Conservation (phyloP, 768 basidiomycete genomes). For the Kwoniella mangroviensis region DNA sequence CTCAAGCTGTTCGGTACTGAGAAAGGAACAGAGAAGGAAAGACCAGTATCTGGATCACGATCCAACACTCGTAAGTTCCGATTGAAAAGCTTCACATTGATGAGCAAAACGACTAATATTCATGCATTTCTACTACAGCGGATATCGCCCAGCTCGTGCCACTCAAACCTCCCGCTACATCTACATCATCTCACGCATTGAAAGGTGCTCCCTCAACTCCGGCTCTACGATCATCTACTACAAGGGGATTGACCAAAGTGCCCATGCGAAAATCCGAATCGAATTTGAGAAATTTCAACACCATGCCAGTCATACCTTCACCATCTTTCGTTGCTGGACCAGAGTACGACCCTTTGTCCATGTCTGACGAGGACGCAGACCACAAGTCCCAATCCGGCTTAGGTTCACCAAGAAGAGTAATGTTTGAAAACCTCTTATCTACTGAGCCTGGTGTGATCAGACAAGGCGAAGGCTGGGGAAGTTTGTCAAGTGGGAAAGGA, state of each 20-base stretch:
- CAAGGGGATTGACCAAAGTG: conserved; percentile 14
- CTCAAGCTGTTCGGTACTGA: conserved; percentile 48
- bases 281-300: conserved; percentile 45
- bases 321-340: conserved; percentile 26
- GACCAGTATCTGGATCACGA: conserved; percentile 25
- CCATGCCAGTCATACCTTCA: conserved; percentile 37
- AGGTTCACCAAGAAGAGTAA: conserved; percentile 26
- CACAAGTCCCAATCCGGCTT: conserved; percentile 1
- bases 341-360: conserved; percentile 22
- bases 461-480: conserved; percentile 47
- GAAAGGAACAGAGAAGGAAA: conserved; percentile 33
- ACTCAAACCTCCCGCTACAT: conserved; percentile 35
- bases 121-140: conserved; percentile 13
- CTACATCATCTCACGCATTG: conserved; percentile 22
- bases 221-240: conserved; percentile 36
- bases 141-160: conserved; percentile 37
- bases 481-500: conserved; percentile 21
- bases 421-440: conserved; percentile 42
- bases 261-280: conserved; percentile 44
- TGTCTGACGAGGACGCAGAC: conserved; percentile 22
- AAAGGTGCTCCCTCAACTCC: conserved; percentile 50
- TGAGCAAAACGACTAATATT: not conserved
- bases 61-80: conserved; percentile 37
- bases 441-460: conserved; percentile 45
- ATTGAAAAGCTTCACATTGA: not conserved